Evolutionary conservation across 768 basidiomycete species (phyloP).

Genomic region (Clathrus columnatus): DNA sequence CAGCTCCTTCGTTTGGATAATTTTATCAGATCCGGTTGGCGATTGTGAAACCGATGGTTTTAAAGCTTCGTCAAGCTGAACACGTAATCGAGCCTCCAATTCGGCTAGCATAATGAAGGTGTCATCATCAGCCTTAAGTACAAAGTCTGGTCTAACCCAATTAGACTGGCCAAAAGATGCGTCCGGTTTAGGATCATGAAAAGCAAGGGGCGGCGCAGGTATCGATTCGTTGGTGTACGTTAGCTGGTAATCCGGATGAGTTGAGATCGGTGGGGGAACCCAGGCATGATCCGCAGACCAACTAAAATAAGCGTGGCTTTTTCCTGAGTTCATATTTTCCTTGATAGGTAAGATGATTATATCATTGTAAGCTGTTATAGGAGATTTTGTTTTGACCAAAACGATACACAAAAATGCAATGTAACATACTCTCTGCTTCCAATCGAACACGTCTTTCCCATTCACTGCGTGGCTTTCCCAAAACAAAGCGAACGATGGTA

Average conservation of each 20-base stretch:
- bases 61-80: constrained; percentile 50
- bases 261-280: constrained; percentile 70
- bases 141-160: constrained; percentile 86
- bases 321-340: constrained; percentile 97
- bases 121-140: constrained; percentile 94
- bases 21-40: not conserved
- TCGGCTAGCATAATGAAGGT: constrained; percentile 93
- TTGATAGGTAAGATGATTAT: constrained; percentile 72
- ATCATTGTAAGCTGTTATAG: constrained; percentile 64
- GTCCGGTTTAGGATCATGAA: constrained; percentile 56
- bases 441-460: constrained; percentile 73
- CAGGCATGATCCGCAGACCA: constrained; percentile 91
- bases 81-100: constrained; percentile 78
- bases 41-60: not conserved
- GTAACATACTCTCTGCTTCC: constrained; percentile 80
- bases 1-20: not conserved
- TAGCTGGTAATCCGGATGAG: constrained; percentile 36
- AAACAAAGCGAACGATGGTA: constrained; percentile 79
- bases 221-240: constrained; percentile 58
- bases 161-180: constrained; percentile 34
- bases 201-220: constrained; percentile 51
- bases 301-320: constrained; percentile 83
- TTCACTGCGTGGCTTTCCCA: constrained; percentile 74
- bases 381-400: constrained; percentile 4
- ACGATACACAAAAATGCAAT: not conserved